phyloP scores from a whole-genome alignment of 106 monocot genomes.

The Dactylorhiza incarnata region DNA sequence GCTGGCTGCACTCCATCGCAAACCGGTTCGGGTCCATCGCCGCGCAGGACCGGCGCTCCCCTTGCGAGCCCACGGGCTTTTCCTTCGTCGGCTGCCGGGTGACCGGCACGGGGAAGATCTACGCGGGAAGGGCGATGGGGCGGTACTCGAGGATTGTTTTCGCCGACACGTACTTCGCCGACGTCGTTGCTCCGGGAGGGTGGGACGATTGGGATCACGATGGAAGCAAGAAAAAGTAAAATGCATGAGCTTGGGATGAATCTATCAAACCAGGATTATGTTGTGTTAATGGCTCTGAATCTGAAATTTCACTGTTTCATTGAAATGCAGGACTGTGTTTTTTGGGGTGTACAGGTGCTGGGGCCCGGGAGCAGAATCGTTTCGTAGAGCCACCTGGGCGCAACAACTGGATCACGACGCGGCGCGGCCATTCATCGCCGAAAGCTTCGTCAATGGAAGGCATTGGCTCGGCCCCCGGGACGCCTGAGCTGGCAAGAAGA shows the following conservation, averaged over 20 bases:
- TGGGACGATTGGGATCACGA: constrained; percentile 94
- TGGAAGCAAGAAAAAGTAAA: constrained; percentile 63
- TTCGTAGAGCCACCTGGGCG: constrained; percentile 57
- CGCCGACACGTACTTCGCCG: constrained; percentile 84
- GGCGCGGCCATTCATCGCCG: constrained; percentile 60
- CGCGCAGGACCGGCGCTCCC: constrained; percentile 60
- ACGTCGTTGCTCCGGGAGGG: constrained; percentile 60
- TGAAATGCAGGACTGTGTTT: constrained; percentile 65
- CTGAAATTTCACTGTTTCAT: background rate
- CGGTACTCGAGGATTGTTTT: constrained; percentile 89
- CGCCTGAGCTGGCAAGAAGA: constrained; percentile 19
- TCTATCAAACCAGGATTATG: background rate
- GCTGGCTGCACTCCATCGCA: constrained; percentile 85
- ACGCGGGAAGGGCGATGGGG: constrained; percentile 89
- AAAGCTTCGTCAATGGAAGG: constrained; percentile 93
- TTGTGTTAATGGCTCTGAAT: background rate
- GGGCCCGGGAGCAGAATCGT: constrained; percentile 67
- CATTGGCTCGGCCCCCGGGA: constrained; percentile 79
- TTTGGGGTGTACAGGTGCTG: constrained; percentile 82
- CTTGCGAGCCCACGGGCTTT: constrained; percentile 72
- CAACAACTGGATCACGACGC: constrained; percentile 52
- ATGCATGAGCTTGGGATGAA: background rate
- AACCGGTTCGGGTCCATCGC: constrained; percentile 77
- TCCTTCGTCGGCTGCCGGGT: constrained; percentile 81
- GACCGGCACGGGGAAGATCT: constrained; percentile 73